Percentiles rank a stretch among this genome's conserved stretches.
These are phyloP conservation scores for Plectosphaerella cucumerina DNA, from an alignment of 2,329 filamentous ascomycete species.

Conservation along the genomic window DNA sequence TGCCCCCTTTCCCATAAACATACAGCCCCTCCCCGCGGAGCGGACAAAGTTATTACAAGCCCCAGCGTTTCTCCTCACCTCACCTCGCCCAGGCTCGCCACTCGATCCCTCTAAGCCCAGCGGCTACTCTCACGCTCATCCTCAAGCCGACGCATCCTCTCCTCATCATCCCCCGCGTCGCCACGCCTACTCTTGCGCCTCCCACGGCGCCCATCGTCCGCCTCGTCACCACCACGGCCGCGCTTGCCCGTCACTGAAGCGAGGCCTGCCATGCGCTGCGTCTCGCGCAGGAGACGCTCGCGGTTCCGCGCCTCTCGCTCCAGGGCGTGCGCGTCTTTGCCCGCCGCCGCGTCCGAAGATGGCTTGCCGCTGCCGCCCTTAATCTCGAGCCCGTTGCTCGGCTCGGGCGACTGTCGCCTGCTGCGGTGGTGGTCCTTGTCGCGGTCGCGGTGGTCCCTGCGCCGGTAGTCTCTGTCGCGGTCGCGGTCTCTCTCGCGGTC, in stretches of 20 bases:
- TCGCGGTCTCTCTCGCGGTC: slow-evolving; percentile 35
- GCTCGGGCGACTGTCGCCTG: slow-evolving; percentile 21
- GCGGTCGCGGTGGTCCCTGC: slow-evolving; percentile 20
- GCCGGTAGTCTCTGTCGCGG: slow-evolving; percentile 30
- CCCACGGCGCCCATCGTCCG: slow-evolving; percentile 25
- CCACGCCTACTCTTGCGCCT: slow-evolving; percentile 45
- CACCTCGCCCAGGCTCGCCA: no score
- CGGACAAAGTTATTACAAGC: no score
- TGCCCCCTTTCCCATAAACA: no score
- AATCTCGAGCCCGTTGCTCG: slow-evolving; percentile 29
- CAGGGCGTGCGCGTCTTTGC: slow-evolving; percentile 60
- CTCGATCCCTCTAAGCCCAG: slow-evolving; percentile 37
- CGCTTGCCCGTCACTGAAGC: slow-evolving; percentile 46
- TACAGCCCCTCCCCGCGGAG: no score
- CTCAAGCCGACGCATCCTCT: slow-evolving; percentile 52
- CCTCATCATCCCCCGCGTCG: slow-evolving; percentile 47
- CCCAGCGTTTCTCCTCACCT: no score
- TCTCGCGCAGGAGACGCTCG: slow-evolving; percentile 64
- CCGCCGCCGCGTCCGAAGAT: slow-evolving; percentile 13
- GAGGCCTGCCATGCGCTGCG: slow-evolving; percentile 58
- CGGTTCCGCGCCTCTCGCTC: slow-evolving; percentile 65
- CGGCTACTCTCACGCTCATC: slow-evolving; percentile 53
- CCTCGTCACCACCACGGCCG: slow-evolving; percentile 35
- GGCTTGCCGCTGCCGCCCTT: slow-evolving; percentile 25
- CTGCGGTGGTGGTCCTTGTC: slow-evolving; percentile 27